Evolutionary conservation across 1,284 basidiomycete genomes (phyloP), one percentile per base, ranked within the genome.

Genomic region (Coniophora puteana): DNA sequence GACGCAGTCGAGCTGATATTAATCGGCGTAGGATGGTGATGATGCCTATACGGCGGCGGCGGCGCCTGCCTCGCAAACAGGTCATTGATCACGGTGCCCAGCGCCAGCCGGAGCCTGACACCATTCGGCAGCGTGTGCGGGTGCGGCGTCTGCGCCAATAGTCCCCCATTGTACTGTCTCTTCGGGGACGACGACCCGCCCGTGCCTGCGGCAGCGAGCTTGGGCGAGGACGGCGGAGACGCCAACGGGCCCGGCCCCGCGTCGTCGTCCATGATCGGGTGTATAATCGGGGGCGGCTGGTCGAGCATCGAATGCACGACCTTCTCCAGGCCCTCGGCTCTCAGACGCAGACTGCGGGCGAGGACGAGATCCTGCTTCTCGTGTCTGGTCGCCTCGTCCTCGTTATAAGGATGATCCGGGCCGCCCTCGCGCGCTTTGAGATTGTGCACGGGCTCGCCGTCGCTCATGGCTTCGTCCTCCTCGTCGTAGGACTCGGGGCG

Each of bases 241-340:
- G 61, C 53, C n/a, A n/a, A n/a, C n/a, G n/a, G n/a, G n/a, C n/a
- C n/a, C n/a, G n/a, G n/a, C n/a, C n/a, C n/a, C 21, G 63, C 49
- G 40, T 78, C 75, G 10, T 77, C 74, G 29, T 72, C 71, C n/a
- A 71, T 61, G 23, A 68, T 65, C 5, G 72, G 68, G 38, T 78
- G 71, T 17, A 75, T 55, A 1, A n/a, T n/a, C n/a, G 75, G 71
- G 1, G 84, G 85, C 0, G 83, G 80, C 51, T 88, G 84, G 43
- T 80, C 78, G 7, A 90, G 74, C 84, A 90, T 89, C 18, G 81
- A 74, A 1, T 75, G 78, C 36, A 88, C 75, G 33, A 89, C 83
- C 54, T 86, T 88, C 59, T 89, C 87, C 12, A 89, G 69, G 11
- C 81, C 81, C 51, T 88, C 84, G 4, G 86, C 83, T 18, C 84